Evolutionary conservation across 352 stramenopile species (phyloP).

Genomic region (Phytophthora litchii): DNA sequence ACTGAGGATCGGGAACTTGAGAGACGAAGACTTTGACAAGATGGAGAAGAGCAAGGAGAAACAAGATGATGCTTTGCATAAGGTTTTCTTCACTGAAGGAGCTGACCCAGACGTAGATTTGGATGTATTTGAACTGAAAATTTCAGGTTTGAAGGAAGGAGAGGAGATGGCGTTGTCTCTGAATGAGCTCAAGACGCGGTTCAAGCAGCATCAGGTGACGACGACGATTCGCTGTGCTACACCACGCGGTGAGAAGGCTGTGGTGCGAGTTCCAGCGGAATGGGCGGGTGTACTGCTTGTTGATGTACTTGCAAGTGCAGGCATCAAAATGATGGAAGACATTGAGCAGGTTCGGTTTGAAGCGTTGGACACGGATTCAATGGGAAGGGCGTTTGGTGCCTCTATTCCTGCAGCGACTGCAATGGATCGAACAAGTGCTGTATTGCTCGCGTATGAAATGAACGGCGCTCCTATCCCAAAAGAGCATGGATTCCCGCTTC

Average conservation of each 20-base stretch:
- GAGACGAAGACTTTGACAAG: slow-evolving; percentile 17
- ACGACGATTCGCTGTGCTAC: slow-evolving; percentile 89
- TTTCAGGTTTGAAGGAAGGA: background rate
- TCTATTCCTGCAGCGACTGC: slow-evolving; percentile 91
- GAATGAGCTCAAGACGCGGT: slow-evolving; percentile 87
- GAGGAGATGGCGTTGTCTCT: slow-evolving; percentile 63
- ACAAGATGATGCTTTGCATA: background rate
- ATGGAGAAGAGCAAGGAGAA: slow-evolving; percentile 17
- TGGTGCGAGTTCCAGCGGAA: slow-evolving; percentile 81
- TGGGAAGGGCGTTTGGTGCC: slow-evolving; percentile 54
- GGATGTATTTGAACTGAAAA: slow-evolving; percentile 18
- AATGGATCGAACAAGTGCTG: slow-evolving; percentile 85
- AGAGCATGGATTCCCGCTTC: slow-evolving; percentile 95
- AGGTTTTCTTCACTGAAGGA: slow-evolving; percentile 23
- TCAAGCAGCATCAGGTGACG: slow-evolving; percentile 75
- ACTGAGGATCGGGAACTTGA: slow-evolving; percentile 29
- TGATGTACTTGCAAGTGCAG: slow-evolving; percentile 83
- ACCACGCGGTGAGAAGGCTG: slow-evolving; percentile 42
- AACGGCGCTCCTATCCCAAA: slow-evolving; percentile 82
- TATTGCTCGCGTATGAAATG: slow-evolving; percentile 96
- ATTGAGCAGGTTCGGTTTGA: slow-evolving; percentile 60
- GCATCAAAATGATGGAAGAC: slow-evolving; percentile 40
- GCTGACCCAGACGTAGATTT: slow-evolving; percentile 1
- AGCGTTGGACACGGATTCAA: slow-evolving; percentile 52
- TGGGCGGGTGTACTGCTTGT: slow-evolving; percentile 91